Evolutionary conservation across 1,139 yeast genomes (phyloP).

Genomic region (Pneumocystis canis): DNA sequence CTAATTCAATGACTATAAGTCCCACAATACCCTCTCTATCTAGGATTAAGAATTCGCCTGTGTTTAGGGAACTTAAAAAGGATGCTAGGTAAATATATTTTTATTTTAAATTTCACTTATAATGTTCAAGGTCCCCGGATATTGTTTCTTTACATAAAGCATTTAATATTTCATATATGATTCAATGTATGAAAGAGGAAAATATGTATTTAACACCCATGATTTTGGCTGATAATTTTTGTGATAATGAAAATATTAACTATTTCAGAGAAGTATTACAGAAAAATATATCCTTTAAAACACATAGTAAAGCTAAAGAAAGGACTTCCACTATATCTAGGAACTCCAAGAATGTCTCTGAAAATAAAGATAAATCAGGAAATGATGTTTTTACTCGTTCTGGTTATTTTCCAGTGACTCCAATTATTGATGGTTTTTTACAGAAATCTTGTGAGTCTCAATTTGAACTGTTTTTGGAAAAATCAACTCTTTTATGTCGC

Average conservation of each 20-base stretch:
- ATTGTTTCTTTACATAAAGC: constrained; percentile 89
- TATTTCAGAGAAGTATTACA: background rate
- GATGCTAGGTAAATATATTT: background rate
- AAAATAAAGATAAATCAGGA: constrained; percentile 13
- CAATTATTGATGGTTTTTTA: constrained; percentile 1
- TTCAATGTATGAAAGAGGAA: constrained; percentile 85
- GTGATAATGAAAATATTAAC: background rate
- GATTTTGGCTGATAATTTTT: background rate
- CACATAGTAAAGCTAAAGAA: background rate
- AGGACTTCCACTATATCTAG: background rate
- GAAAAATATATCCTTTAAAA: background rate
- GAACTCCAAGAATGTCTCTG: background rate
- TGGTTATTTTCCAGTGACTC: background rate
- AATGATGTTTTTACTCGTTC: constrained; percentile 21
- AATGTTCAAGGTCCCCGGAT: constrained; percentile 54
- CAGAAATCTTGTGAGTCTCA: constrained; percentile 26
- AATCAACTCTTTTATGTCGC: constrained; percentile 70
- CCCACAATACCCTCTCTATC: background rate
- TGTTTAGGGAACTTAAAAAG: background rate
- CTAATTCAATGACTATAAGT: background rate
- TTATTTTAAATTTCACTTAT: background rate
- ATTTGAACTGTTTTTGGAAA: constrained; percentile 55
- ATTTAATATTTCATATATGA: constrained; percentile 86
- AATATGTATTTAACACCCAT: constrained; percentile 30
- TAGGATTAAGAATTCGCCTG: background rate